phyloP scores from a whole-genome alignment of 2,329 filamentous ascomycete genomes.

The Phymatotrichopsis omnivora region DNA sequence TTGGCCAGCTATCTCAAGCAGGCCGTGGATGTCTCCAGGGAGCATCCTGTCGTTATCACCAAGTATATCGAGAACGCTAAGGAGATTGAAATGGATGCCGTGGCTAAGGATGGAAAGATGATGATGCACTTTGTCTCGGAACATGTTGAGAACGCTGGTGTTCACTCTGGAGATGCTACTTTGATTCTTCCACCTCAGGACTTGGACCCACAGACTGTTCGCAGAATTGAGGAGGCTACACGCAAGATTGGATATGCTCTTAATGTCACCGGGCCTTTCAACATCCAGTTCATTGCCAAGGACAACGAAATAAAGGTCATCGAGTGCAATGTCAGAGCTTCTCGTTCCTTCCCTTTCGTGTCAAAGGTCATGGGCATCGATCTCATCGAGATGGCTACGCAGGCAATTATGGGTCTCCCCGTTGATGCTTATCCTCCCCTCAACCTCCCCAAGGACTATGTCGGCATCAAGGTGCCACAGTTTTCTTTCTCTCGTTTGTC shows the following conservation, averaged over 20 bases:
- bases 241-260: conserved; percentile 88
- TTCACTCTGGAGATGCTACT: conserved; percentile 95
- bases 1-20: conserved; percentile 80
- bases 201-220: conserved; percentile 75
- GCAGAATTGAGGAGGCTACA: conserved; percentile 87
- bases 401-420: conserved; percentile 81
- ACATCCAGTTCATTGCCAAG: conserved; percentile 99
- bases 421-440: conserved; percentile 72
- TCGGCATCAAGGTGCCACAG: conserved; percentile 95
- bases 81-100: conserved; percentile 99
- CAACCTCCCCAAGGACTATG: conserved; percentile 66
- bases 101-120: conserved; percentile 79
- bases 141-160: conserved; percentile 96
- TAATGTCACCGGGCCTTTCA: conserved; percentile 93
- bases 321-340: conserved; percentile 95
- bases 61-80: conserved; percentile 99
- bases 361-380: conserved; percentile 98
- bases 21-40: conserved; percentile 83
- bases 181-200: conserved; percentile 92
- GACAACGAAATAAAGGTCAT: conserved; percentile 99
- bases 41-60: conserved; percentile 95
- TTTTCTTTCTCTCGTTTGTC: conserved; percentile 98
- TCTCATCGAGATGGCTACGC: conserved; percentile 96
- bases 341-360: conserved; percentile 93
- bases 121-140: conserved; percentile 96